Base-by-base conservation (phyloP, 306 rosid species). In the Arachis stenosperma region DNA sequence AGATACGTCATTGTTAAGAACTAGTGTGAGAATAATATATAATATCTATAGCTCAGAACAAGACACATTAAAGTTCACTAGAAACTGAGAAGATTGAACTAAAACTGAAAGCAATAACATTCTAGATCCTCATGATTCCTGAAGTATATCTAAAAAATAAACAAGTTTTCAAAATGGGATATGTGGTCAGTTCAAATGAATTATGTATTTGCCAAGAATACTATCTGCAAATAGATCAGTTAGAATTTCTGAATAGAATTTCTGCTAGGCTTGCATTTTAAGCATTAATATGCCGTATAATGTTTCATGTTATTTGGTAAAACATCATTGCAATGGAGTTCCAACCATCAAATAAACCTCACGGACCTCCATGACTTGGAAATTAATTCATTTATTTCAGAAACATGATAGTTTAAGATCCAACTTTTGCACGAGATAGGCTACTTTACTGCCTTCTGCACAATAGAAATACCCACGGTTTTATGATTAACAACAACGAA, bases 41-140 rank as follows among this genome's bases (percentile, higher is more conserved):
- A 22, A 22, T 22, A 2, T 33, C 37, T 55, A 71, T 60, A 58
- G 78, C 59, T 75, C 42, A n/a, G 56, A 33, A 37, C 15, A 51
- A 52, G 41, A 9, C 14, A 47, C 8, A 39, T 15, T 55, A 9
- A 65, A 52, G 46, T 41, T 47, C 40, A 74, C 47, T 66, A 79
- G 51, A 48, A 47, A 63, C 17, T 10, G 40, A 47, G 77, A 33
- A 27, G 40, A 50, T 6, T 42, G 12, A 36, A 52, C n/a, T 5
- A 74, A 71, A 79, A 75, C 50, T 17, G n/a, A 74, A 74, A 51
- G 10, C 37, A 75, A 55, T 27, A 75, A 55, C 60, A 55, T 51
- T 67, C 59, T 47, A 83, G 52, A 27, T 55, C 53, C 48, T 78
- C 73, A 60, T 33, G 3, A 33, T 33, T 33, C 37, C 3, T 30